These are phyloP conservation scores for Aspergillus viridinutans DNA, from an alignment of 2,329 filamentous ascomycete species.

Conservation along the genomic window DNA sequence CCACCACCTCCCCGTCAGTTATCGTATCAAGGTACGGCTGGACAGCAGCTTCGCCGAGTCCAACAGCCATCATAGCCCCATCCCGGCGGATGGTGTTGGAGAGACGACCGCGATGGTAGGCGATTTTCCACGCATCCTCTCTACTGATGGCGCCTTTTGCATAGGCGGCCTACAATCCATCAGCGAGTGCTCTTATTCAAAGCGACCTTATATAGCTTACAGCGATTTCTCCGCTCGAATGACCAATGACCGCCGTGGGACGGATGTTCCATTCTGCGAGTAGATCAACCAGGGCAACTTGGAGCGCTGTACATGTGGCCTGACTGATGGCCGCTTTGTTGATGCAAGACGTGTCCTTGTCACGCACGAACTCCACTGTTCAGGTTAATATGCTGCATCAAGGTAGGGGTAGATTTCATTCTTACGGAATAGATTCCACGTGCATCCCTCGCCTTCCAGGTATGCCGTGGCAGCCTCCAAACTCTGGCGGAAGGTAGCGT, in stretches of 20 bases:
- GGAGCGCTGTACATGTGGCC: conserved; percentile 16
- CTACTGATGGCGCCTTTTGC: neutral
- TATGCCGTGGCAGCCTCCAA: neutral
- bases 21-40: conserved; percentile 1
- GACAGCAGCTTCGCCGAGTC: conserved; percentile 4
- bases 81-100: neutral
- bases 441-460: too few species aligned
- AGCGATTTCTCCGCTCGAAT: conserved; percentile 1
- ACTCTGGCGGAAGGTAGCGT: neutral
- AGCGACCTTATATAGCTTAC: neutral
- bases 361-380: conserved; percentile 5
- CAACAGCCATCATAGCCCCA: conserved; percentile 15
- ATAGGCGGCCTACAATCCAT: neutral
- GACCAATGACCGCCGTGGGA: neutral
- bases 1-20: neutral
- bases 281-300: conserved; percentile 14
- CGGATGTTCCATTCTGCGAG: conserved; percentile 5
- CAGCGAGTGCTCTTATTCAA: too few species aligned
- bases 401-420: too few species aligned
- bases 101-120: neutral
- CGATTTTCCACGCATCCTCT: neutral
- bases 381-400: too few species aligned
- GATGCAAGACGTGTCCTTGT: neutral
- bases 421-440: too few species aligned
- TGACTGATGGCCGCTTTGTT: conserved; percentile 6